Evolutionary conservation across 2,329 filamentous ascomycete genomes (phyloP).

Genomic region (Aspergillus alliaceus): DNA sequence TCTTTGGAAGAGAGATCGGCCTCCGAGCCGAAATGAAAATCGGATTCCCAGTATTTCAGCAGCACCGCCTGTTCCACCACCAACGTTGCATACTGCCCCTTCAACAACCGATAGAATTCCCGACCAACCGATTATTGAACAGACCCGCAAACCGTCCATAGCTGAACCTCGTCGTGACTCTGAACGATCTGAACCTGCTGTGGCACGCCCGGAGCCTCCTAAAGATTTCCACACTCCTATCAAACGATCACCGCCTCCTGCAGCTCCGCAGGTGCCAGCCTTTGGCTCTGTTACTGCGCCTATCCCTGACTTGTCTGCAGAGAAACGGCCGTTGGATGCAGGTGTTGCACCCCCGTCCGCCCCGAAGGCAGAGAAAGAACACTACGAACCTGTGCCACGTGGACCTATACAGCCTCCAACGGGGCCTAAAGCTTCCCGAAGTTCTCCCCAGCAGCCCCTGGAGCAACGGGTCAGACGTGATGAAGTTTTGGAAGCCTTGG

Average conservation of each 20-base stretch:
- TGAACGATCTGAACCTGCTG: constrained; percentile 27
- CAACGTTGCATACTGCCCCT: constrained; percentile 11
- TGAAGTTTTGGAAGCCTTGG: constrained; percentile 21
- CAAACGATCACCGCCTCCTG: constrained; percentile 39
- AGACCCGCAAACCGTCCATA: constrained; percentile 24
- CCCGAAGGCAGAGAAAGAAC: constrained; percentile 24
- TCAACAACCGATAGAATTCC: constrained; percentile 21
- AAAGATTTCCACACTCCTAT: constrained; percentile 26
- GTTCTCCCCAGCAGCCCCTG: constrained; percentile 21
- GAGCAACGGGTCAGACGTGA: constrained; percentile 29
- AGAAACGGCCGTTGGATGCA: constrained; percentile 21
- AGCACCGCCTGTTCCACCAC: constrained; percentile 15
- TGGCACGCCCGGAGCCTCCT: constrained; percentile 25
- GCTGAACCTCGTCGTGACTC: constrained; percentile 34
- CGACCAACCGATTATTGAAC: constrained; percentile 27
- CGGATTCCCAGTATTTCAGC: constrained; percentile 28
- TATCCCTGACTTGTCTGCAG: constrained; percentile 20
- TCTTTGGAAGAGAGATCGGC: constrained; percentile 42
- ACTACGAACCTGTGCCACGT: constrained; percentile 18
- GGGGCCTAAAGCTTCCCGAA: constrained; percentile 45
- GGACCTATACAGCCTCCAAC: constrained; percentile 41
- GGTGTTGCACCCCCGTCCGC: constrained; percentile 4
- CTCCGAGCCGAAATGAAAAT: constrained; percentile 32
- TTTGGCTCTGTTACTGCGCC: constrained; percentile 40
- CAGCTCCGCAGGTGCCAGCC: constrained; percentile 44